Percentiles rank a stretch among this genome's conserved stretches.
phyloP scores from a whole-genome alignment of 2,329 filamentous ascomycete genomes.

The Aureobasidium sp. region DNA sequence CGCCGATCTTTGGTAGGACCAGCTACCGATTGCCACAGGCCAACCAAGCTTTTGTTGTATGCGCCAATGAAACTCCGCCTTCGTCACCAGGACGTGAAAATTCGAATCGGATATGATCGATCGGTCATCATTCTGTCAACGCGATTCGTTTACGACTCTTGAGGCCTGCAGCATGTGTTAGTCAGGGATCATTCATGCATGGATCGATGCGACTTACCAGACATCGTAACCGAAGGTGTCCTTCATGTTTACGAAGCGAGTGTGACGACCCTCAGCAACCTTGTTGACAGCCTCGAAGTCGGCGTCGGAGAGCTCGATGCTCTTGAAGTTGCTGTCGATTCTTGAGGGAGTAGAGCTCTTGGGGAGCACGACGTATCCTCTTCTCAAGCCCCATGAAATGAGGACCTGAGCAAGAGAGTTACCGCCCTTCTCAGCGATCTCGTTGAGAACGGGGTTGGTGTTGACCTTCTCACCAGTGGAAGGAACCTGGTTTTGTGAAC shows the following conservation, averaged over 20 bases:
- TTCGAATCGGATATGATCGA: background rate
- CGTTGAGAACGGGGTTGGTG: slow-evolving; percentile 51
- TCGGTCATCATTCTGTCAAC: background rate
- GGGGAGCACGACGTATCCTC: slow-evolving; percentile 60
- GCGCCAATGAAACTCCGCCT: background rate
- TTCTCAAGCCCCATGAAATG: slow-evolving; percentile 57
- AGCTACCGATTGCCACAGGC: slow-evolving; percentile 11
- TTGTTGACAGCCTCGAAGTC: slow-evolving; percentile 53
- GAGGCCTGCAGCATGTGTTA: slow-evolving; percentile 20
- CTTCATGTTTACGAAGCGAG: slow-evolving; percentile 74
- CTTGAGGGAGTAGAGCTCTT: slow-evolving; percentile 61
- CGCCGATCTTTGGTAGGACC: slow-evolving; percentile 5
- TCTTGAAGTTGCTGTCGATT: slow-evolving; percentile 61
- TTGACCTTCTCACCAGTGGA: slow-evolving; percentile 58
- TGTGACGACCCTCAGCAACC: slow-evolving; percentile 58
- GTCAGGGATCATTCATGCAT: background rate
- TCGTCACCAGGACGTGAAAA: slow-evolving; percentile 12
- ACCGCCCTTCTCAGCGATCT: slow-evolving; percentile 49
- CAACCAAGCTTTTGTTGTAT: slow-evolving; percentile 6
- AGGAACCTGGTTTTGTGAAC: slow-evolving; percentile 61
- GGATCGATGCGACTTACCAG: slow-evolving; percentile 23
- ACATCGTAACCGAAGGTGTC: slow-evolving; percentile 69
- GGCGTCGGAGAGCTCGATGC: slow-evolving; percentile 47
- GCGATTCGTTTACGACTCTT: slow-evolving; percentile 24
- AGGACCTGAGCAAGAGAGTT: slow-evolving; percentile 54